Evolutionary conservation across 768 basidiomycete species (phyloP), one percentile per base, ranked within the genome.

Genomic region (Amanita subjunquillea): DNA sequence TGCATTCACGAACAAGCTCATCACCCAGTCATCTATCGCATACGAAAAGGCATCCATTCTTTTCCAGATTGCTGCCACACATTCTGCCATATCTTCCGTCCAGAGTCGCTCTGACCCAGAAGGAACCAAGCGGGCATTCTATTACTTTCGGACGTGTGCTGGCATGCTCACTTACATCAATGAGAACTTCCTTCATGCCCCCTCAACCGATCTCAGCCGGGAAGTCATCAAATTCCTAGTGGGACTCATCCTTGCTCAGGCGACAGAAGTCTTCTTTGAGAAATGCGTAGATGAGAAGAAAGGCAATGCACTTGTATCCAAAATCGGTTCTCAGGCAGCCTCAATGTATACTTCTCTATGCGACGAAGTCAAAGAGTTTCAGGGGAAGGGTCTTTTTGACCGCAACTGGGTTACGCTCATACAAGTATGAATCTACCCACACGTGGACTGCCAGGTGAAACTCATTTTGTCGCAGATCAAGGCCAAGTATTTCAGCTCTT

Each of bases 151-250:
- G 15, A 82, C 87, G 9, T 84, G 88, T 39, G 91, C 94, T 2
- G 96, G 96, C 17, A 96, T 99, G 91, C 81, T 97, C 62, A 91
- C 85, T 5, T 99, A 98, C 66, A 93, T 99, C 73, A 97, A 98
- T 71, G 96, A 99, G 68, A 97, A 99, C 77, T 99, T 99, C 67
- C 73, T 99, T 0, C 96, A 99, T 61, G 96, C 95, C 0, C 96
- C 96, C 0, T 92, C 89, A 20, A 96, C 91, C 1, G 96, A 98
- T 69, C 79, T 98, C 42, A 87, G 85, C 61, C 78, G 91, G 17
- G 95, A 98, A 55, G 91, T 98, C 51, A 78, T 99, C 74, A 94
- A 95, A 67, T 90, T 95, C 59, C 74, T 96, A 37, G 82, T 92
- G 1, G 80, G 80, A n/a, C 55, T 95, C 59, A 92, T 93, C 63